Conservation (phyloP, 805 yeast genomes). For the Wickerhamiella qilinensis region DNA sequence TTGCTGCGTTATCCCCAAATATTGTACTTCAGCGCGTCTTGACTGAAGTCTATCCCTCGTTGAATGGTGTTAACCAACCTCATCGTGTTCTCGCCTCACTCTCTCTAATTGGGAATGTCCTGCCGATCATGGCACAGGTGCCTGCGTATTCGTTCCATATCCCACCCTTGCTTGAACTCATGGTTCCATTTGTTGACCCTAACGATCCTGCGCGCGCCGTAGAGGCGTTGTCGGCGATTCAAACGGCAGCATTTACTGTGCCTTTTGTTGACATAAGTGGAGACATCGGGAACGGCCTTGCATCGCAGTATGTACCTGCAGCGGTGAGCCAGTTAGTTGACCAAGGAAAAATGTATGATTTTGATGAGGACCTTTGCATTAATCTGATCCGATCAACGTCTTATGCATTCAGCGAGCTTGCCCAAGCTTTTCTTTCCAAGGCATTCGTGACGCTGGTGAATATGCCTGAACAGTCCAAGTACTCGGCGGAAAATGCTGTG, state of each 20-base stretch:
- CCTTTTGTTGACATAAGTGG: constrained; percentile 45
- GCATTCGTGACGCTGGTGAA: constrained; percentile 51
- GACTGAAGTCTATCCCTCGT: constrained; percentile 45
- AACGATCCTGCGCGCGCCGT: constrained; percentile 68
- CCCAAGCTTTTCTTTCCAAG: constrained; percentile 39
- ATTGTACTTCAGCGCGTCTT: constrained; percentile 22
- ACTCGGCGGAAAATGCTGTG: constrained; percentile 32
- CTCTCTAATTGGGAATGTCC: constrained; percentile 44
- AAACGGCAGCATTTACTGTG: constrained; percentile 50
- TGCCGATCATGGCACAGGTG: constrained; percentile 47
- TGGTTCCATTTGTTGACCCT: constrained; percentile 71
- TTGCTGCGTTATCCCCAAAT: constrained; percentile 47
- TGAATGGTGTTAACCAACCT: constrained; percentile 30
- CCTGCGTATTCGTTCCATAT: constrained; percentile 63
- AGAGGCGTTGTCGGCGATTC: constrained; percentile 50
- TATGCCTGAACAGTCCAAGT: constrained; percentile 40
- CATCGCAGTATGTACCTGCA: constrained; percentile 38
- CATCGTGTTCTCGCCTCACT: constrained; percentile 68
- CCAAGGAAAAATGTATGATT: constrained; percentile 13
- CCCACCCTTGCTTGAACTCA: constrained; percentile 51
- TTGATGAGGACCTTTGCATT: constrained; percentile 28
- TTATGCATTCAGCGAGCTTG: constrained; percentile 45
- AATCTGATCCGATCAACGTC: constrained; percentile 59
- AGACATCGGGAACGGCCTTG: constrained; percentile 23
- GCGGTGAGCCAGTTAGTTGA: constrained; percentile 46